Evolutionary conservation across 1,139 yeast species (phyloP), one percentile per base, ranked within the genome.

Genomic region (Geotrichum candidum): DNA sequence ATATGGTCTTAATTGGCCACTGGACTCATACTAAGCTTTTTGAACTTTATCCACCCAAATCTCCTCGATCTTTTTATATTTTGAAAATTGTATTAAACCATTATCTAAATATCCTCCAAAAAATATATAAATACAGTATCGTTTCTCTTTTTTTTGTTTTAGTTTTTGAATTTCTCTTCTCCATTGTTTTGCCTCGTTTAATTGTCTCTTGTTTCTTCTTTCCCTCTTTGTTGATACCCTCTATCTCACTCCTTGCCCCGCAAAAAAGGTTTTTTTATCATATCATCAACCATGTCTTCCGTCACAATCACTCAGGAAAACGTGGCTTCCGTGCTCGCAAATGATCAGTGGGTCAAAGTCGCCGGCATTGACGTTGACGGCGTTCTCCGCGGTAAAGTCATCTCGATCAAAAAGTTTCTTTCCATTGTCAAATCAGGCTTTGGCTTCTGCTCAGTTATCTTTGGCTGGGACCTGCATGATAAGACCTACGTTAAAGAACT

Each of bases 381-480:
- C 51, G 72, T 74, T 46, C 68, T 73, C 29, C 68, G 78, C 13
- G 78, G 78, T 38, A 75, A 75, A 65, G 67, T 75, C 65, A 71
- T 75, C 56, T 69, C 75, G 48, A 68, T 65, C 52, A 54, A 63
- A 53, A 75, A 75, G 69, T 73, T 74, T 59, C 61, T 70, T 13
- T 69, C 74, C 18, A 54, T 62, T 25, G 68, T 70, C 33, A 59
- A 67, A 29, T 65, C 65, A 10, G 76, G 76, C 11, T 73, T 75
- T 63, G 77, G 77, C 7, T 74, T 74, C 63, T 73, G 76, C 66
- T 66, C 71, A 25, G 77, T 75, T 35, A 68, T 74, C 33, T 75
- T 74, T 59, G 77, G 77, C 45, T 75, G 77, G 78, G 78, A 75
- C 60, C 70, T 72, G 73, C 76, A 72, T 62, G 78, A 75, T 63